Evolutionary conservation across 805 yeast species (phyloP).

Genomic region (Babjeviella inositovora): DNA sequence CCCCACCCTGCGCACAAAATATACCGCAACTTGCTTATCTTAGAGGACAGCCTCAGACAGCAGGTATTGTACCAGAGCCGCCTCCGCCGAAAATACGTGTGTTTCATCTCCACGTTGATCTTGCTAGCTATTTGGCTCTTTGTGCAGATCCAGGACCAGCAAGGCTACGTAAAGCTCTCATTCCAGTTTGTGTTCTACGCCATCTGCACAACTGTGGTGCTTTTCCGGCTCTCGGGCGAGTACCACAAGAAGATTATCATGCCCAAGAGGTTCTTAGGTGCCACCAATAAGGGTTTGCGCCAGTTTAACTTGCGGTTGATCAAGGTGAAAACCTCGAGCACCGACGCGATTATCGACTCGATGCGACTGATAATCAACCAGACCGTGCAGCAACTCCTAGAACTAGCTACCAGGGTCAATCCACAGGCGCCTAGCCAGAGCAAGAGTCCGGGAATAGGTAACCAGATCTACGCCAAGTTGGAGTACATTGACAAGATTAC

Average conservation of each 20-base stretch:
- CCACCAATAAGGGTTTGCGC: conserved; percentile 82
- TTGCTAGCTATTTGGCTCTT: conserved; percentile 1
- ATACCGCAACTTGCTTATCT: conserved; percentile 63
- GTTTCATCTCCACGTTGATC: conserved; percentile 23
- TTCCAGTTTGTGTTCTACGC: conserved; percentile 45
- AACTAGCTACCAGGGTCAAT: conserved; percentile 1
- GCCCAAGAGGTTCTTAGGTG: conserved; percentile 63
- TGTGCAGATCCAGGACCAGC: not conserved
- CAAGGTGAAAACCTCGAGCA: conserved; percentile 24
- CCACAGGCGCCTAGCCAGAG: conserved; percentile 1
- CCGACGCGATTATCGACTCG: conserved; percentile 2
- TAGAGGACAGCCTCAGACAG: conserved; percentile 74
- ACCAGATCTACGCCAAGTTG: conserved; percentile 1
- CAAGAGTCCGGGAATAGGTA: conserved; percentile 1
- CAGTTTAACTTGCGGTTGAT: conserved; percentile 71
- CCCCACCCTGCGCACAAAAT: conserved; percentile 49
- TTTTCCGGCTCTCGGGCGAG: conserved; percentile 82
- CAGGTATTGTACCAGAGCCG: conserved; percentile 64
- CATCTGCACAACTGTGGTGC: conserved; percentile 46
- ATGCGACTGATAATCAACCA: conserved; percentile 10
- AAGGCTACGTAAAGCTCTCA: conserved; percentile 16
- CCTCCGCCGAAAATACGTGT: conserved; percentile 44
- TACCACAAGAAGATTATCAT: conserved; percentile 71
- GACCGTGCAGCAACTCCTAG: conserved; percentile 4
- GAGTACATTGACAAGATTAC: conserved; percentile 13